Percentiles rank a stretch among this genome's conserved stretches.
Conservation (phyloP, 768 basidiomycete species). For the Russula virescens region DNA sequence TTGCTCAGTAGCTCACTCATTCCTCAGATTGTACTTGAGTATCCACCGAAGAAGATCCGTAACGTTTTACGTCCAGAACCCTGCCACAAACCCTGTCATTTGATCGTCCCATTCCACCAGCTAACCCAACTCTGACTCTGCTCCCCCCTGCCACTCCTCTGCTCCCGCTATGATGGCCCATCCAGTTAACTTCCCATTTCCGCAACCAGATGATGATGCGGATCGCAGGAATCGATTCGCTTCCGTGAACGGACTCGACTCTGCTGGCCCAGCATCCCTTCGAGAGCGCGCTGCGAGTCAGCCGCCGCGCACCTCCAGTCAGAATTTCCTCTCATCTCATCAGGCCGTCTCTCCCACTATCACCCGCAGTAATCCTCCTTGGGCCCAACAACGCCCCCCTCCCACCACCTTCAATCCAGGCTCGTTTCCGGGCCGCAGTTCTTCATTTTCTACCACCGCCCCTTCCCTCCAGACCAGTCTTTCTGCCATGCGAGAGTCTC, state of each 20-base stretch:
- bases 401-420: conserved; percentile 38
- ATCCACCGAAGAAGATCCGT: conserved; percentile 22
- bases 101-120: neutral
- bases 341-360: conserved; percentile 40
- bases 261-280: conserved; percentile 37
- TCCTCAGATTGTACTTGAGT: conserved; percentile 21
- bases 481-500: conserved; percentile 58
- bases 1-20: neutral
- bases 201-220: conserved; percentile 40
- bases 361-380: conserved; percentile 41
- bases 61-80: conserved; percentile 8
- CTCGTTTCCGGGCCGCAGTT: conserved; percentile 55
- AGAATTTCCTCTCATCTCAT: conserved; percentile 43
- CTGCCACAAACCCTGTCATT: conserved; percentile 11
- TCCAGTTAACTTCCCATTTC: conserved; percentile 32
- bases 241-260: conserved; percentile 37
- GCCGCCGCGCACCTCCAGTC: conserved; percentile 51
- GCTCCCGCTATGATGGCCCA: conserved; percentile 33
- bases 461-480: conserved; percentile 48
- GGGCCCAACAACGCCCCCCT: conserved; percentile 44
- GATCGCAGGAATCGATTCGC: conserved; percentile 62
- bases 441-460: conserved; percentile 55
- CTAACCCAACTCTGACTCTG: conserved; percentile 25
- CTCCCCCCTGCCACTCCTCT: conserved; percentile 7
- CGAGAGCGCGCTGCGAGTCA: conserved; percentile 68